Percentiles rank a stretch among this genome's conserved stretches.
These are phyloP conservation scores for Whalleya microplaca DNA, from an alignment of 2,329 filamentous ascomycete species.

Conservation along the genomic window DNA sequence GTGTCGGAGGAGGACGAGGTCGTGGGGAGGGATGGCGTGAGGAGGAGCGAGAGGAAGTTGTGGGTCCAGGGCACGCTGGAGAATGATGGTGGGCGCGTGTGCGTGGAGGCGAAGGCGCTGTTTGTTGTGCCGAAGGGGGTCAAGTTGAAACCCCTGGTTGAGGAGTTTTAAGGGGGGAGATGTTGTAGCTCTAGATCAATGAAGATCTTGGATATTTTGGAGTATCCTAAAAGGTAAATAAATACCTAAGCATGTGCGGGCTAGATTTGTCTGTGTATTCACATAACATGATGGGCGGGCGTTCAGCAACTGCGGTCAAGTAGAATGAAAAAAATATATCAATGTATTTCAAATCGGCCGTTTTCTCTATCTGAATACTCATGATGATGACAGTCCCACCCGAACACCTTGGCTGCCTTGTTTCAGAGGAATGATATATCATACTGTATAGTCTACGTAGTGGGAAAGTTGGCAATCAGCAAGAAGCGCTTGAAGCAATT, in stretches of 20 bases:
- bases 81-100: conserved; percentile 52
- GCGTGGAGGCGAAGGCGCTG: conserved; percentile 60
- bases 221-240: not conserved
- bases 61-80: conserved; percentile 60
- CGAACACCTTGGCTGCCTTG: not conserved
- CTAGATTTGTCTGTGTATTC: not conserved
- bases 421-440: not conserved
- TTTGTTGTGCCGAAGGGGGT: conserved; percentile 62
- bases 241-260: not conserved
- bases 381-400: not conserved
- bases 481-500: not conserved
- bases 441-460: not conserved
- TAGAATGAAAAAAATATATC: not conserved
- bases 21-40: conserved; percentile 27
- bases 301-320: not conserved
- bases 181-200: too few relatives aligned
- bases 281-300: not conserved
- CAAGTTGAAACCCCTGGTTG: conserved; percentile 43
- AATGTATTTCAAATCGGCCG: not conserved
- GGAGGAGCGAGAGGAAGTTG: conserved; percentile 49
- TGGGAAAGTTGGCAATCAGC: not conserved
- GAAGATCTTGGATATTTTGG: not conserved
- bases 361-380: not conserved
- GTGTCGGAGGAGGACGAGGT: conserved; percentile 29
- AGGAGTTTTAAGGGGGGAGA: conserved; percentile 40